These are phyloP conservation scores for Chrysoporthe cubensis DNA, from an alignment of 2,329 filamentous ascomycete genomes.

Conservation along the genomic window DNA sequence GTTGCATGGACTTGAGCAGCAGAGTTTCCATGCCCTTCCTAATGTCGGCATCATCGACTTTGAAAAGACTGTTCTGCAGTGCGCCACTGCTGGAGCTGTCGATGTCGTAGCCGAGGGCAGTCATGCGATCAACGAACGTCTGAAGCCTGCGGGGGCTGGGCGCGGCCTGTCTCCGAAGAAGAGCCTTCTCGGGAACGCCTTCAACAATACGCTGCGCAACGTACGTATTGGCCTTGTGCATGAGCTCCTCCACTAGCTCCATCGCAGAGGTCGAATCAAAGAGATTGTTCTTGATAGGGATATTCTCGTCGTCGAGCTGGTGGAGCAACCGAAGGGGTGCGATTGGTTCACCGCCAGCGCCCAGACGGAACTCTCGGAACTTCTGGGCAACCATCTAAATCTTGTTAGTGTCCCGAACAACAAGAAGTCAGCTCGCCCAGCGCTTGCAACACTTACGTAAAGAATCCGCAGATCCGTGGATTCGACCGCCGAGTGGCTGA, in stretches of 20 bases:
- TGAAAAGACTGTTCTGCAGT: conserved; percentile 93
- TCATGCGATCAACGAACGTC: conserved; percentile 93
- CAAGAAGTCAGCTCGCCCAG: background rate
- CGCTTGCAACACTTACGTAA: conserved; percentile 55
- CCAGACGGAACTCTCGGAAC: conserved; percentile 86
- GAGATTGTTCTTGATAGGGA: conserved; percentile 94
- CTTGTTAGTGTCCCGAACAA: conserved; percentile 31
- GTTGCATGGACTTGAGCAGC: conserved; percentile 91
- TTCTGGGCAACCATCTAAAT: conserved; percentile 76
- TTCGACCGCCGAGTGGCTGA: conserved; percentile 67
- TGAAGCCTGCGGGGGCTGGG: conserved; percentile 88
- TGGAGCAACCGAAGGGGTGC: conserved; percentile 87
- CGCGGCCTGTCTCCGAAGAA: conserved; percentile 82
- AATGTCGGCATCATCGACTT: conserved; percentile 83
- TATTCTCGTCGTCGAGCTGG: conserved; percentile 96
- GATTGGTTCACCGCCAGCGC: conserved; percentile 76
- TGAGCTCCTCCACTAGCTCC: conserved; percentile 92
- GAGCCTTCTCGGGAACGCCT: conserved; percentile 86
- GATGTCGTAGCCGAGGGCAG: conserved; percentile 84
- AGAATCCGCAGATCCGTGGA: conserved; percentile 81
- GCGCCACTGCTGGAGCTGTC: conserved; percentile 88
- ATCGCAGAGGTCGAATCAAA: conserved; percentile 89
- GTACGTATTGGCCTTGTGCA: conserved; percentile 88
- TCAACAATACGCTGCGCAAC: conserved; percentile 82
- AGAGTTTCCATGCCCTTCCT: conserved; percentile 98